Evolutionary conservation across 345 rosid species (phyloP).

Genomic region (Salix exigua): DNA sequence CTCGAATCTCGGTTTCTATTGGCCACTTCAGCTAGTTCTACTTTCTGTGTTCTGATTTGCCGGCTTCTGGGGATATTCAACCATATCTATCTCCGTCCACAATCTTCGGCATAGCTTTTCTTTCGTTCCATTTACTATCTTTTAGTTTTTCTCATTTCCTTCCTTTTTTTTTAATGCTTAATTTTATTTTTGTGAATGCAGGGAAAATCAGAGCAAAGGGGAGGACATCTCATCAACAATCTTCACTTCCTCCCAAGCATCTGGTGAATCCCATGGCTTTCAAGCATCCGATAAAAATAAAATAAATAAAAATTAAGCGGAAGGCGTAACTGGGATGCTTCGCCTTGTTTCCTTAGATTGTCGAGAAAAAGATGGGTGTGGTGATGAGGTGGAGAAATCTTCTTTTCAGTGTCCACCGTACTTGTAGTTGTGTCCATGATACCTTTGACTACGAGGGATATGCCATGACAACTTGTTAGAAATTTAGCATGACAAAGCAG

Average conservation of each 20-base stretch:
- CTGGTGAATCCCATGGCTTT: constrained; percentile 38
- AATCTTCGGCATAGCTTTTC: no score
- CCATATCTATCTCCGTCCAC: neutral
- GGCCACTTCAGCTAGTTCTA: no score
- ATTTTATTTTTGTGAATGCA: constrained; percentile 21
- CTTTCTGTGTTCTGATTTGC: neutral
- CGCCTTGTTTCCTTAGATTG: neutral
- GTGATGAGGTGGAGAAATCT: neutral
- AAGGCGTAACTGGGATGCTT: neutral
- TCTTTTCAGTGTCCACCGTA: neutral
- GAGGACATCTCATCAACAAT: constrained; percentile 20
- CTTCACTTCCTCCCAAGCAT: constrained; percentile 36
- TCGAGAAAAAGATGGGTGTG: neutral
- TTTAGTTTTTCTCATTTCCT: no score
- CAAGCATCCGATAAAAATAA: constrained; percentile 33
- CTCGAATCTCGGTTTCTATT: no score
- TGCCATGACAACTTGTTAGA: no score
- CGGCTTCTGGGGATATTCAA: neutral
- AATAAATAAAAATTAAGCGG: constrained; percentile 11
- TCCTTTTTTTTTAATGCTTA: no score
- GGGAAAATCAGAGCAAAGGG: constrained; percentile 33
- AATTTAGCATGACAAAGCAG: no score
- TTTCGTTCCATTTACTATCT: no score
- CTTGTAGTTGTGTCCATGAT: neutral
- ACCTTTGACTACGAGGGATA: neutral